Conservation (phyloP, 805 yeast genomes). For the Nakazawaea sp. region DNA sequence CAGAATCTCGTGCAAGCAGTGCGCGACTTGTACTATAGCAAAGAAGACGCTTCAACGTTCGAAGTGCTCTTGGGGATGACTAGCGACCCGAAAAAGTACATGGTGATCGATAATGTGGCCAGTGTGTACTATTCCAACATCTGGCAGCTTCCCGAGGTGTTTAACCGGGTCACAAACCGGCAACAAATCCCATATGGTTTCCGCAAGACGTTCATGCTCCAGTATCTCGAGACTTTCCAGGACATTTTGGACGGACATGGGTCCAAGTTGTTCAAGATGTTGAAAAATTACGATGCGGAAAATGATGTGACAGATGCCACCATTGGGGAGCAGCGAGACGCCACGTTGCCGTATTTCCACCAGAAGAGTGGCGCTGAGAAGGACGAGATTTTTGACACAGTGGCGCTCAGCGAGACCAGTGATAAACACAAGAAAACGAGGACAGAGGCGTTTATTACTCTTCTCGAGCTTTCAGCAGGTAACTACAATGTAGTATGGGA, state of each 20-base stretch:
- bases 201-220: not conserved
- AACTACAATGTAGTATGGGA: not conserved
- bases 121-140: constrained; percentile 3
- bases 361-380: not conserved
- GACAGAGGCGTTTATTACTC: not conserved
- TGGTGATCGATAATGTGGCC: constrained; percentile 4
- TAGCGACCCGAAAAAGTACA: not conserved
- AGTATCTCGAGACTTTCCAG: not conserved
- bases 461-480: not conserved
- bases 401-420: not conserved
- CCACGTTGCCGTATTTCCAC: not conserved
- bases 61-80: not conserved
- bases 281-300: not conserved
- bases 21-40: constrained; percentile 4
- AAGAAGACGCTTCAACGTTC: not conserved
- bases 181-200: not conserved
- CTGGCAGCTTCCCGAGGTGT: constrained; percentile 4
- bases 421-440: not conserved
- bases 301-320: not conserved
- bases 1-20: constrained; percentile 1
- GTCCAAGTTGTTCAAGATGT: not conserved
- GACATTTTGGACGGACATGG: not conserved
- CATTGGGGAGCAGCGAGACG: not conserved
- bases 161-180: not conserved
- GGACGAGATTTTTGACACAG: constrained; percentile 3